Conservation (phyloP, 345 rosid species). For the Angophora floribunda region DNA sequence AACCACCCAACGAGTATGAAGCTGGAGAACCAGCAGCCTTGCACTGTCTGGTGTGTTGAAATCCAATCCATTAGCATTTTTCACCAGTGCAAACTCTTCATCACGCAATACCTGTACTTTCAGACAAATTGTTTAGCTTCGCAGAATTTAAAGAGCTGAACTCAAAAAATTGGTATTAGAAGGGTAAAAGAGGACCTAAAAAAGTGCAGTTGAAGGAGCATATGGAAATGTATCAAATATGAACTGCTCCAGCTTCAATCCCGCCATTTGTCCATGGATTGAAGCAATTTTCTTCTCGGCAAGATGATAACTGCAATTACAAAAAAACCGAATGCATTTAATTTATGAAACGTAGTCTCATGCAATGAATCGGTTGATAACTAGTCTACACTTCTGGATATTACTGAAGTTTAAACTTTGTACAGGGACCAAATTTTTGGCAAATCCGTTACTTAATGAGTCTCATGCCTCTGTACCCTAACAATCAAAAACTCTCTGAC, state of each 20-base stretch:
- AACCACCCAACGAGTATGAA: conserved; percentile 87
- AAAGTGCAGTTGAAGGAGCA: conserved; percentile 95
- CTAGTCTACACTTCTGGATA: background rate
- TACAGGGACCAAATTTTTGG: background rate
- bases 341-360: background rate
- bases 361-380: background rate
- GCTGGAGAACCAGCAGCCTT: conserved; percentile 67
- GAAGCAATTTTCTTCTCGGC: conserved; percentile 96
- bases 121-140: background rate
- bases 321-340: background rate
- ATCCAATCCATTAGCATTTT: conserved; percentile 88
- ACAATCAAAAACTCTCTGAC: background rate
- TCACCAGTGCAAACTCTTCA: conserved; percentile 96
- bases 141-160: background rate
- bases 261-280: conserved; percentile 66
- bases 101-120: conserved; percentile 62
- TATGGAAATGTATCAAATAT: conserved; percentile 95
- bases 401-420: background rate
- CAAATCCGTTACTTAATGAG: background rate
- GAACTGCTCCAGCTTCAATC: conserved; percentile 86
- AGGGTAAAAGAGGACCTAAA: conserved; percentile 46
- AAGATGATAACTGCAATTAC: conserved; percentile 65
- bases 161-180: background rate
- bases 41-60: conserved; percentile 98
- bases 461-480: background rate